These are phyloP conservation scores for Geotrichum reessii DNA, from an alignment of 1,139 yeast genomes.

Conservation along the genomic window DNA sequence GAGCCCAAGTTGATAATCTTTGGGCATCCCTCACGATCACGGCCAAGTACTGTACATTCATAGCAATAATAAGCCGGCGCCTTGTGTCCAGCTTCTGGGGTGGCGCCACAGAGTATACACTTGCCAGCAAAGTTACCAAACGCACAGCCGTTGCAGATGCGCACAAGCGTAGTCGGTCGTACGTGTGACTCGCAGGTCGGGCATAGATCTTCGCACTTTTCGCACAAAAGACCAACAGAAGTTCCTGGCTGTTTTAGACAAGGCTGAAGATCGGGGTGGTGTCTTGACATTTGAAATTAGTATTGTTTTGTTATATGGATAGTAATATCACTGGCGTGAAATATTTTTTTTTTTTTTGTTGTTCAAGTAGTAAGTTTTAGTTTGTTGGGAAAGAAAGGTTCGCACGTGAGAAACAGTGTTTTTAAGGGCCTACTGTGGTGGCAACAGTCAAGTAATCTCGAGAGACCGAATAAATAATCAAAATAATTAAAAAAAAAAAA, in stretches of 20 bases:
- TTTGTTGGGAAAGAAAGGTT: too few species aligned
- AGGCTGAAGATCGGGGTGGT: conserved; percentile 78
- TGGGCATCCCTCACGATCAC: conserved; percentile 92
- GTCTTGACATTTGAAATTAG: conserved; percentile 97
- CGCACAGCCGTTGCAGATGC: conserved; percentile 82
- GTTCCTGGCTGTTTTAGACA: conserved; percentile 87
- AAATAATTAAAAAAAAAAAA: too few species aligned
- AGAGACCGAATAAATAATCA: too few species aligned
- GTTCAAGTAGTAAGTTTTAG: too few species aligned
- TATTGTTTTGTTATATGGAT: too few species aligned
- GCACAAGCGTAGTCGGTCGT: conserved; percentile 63
- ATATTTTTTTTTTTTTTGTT: too few species aligned
- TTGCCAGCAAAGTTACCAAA: conserved; percentile 58
- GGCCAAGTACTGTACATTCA: conserved; percentile 77
- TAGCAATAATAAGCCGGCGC: conserved; percentile 76
- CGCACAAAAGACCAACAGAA: conserved; percentile 63
- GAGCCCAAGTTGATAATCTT: conserved; percentile 75
- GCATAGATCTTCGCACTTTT: conserved; percentile 86
- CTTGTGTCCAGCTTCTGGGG: conserved; percentile 39
- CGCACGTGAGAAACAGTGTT: too few species aligned
- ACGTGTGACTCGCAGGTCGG: conserved; percentile 88
- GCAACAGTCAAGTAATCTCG: too few species aligned
- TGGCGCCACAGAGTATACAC: conserved; percentile 69
- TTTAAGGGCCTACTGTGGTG: too few species aligned
- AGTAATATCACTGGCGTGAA: too few species aligned